Evolutionary conservation across 352 stramenopile species (phyloP), one percentile per base, ranked within the genome.

Genomic region (Phytophthora fragariaefolia): DNA sequence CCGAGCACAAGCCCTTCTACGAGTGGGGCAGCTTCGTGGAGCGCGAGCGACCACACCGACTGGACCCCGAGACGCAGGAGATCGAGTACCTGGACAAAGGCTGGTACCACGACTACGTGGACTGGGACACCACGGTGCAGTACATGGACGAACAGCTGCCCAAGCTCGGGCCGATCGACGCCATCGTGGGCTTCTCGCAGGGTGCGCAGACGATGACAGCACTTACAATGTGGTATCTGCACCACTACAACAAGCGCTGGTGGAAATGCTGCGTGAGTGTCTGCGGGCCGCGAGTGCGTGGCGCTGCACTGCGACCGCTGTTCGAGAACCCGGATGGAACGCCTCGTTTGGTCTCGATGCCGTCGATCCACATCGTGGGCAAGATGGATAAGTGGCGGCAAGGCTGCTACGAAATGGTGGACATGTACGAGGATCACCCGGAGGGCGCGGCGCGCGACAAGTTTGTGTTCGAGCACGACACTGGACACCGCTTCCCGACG

Each of bases 161-260:
- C 2, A 45, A 73, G 28, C 66, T 87, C 27, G 79, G 81, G 0
- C 76, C 83, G 0, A 78, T 89, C 48, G 85, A 93, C 53, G 74
- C 82, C n/a, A 69, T 87, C 15, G 22, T 91, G 17, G 81, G 80
- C 6, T 94, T 94, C 60, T 94, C 83, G 0, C 85, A 94, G 34
- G 83, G 85, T 6, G 80, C 68, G 8, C 71, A 84, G 43, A 66
- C 87, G 17, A 71, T 79, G 53, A 82, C 77, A 6, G 60, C 74
- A 28, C 53, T 88, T n/a, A 67, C 75, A 17, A 81, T 83, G 79
- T 76, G 74, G 60, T 82, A 75, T 28, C 38, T 78, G 22, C 65
- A 76, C 4, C 46, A 77, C 23, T 50, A 67, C 30, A 73, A 73
- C 17, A 60, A 49, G 38, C 50, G 52, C 8, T 76, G 67, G 61